Evolutionary conservation across 495 filamentous ascomycete species (phyloP), one percentile per base, ranked within the genome.

Genomic region (Xylaria grammica): DNA sequence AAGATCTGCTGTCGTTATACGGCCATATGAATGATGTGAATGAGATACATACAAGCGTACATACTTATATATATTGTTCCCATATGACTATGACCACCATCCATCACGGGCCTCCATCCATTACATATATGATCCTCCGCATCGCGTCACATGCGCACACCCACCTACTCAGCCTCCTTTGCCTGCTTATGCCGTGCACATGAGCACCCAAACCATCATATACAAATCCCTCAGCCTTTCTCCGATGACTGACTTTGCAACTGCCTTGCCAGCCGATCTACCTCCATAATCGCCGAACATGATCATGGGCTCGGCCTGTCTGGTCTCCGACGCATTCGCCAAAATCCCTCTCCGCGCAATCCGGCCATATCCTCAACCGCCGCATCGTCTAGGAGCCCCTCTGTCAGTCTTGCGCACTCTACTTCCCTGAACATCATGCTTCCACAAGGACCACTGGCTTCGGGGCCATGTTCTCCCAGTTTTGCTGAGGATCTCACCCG

Each of bases 261-360:
- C 50, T 30, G 15, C 22, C 63, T 52, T 56, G 53, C 64, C 67
- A 60, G 55, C 61, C 66, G 62, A 62, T 82, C 83, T 75, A 79
- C 80, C 65, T 72, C 82, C 44, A 73, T 86, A 67, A 82, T 85
- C 71, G 80, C 80, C 55, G 84, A 86, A 64, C 83, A 86, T 72
- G 84, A 86, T 60, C 83, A 85, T 69, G 84, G 84, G 34, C 68
- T 86, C 52, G 84, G 84, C 44, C 76, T 81, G 38, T 94, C 93
- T 56, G 95, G 95, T 62, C 84, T 99, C 69, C 88, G 93, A 74
- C 90, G 95, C 68, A 98, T 98, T 77, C 91, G 95, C 65, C 94
- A 97, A 69, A 90, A 75, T 63, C 80, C 88, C 66, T 84, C 83
- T 52, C 80, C 84, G 46, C 86, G 86, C 73, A 85, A 83, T 50